Conservation (phyloP, 164 flowering plant species). For the Umbilicus rupestris region DNA sequence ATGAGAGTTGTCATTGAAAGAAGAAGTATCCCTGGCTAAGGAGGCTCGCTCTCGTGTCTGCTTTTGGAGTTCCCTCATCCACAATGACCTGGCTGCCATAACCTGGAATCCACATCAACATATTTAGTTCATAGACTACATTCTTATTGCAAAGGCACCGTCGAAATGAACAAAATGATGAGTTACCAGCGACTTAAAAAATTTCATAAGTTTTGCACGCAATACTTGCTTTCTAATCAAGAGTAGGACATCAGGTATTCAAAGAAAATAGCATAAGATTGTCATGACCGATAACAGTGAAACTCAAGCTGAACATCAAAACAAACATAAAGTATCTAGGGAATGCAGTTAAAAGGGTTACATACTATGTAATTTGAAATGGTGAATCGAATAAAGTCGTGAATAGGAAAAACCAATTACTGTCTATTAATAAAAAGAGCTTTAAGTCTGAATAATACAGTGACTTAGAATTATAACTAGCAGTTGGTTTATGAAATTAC, state of each 20-base stretch:
- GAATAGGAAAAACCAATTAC: no score
- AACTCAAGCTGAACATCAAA: neutral
- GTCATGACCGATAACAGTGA: neutral
- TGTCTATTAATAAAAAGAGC: no score
- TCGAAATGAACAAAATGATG: neutral
- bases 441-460: no score
- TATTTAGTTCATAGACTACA: slow-evolving; percentile 2
- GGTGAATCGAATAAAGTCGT: no score
- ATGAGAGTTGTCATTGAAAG: slow-evolving; percentile 14
- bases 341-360: no score
- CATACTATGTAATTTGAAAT: no score
- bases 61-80: slow-evolving; percentile 59
- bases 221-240: no score
- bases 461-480: no score
- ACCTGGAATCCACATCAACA: slow-evolving; percentile 23
- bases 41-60: slow-evolving; percentile 26
- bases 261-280: neutral
- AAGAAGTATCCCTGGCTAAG: slow-evolving; percentile 17
- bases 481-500: no score
- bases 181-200: neutral
- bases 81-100: slow-evolving; percentile 44
- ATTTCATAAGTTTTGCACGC: no score
- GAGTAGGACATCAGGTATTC: no score
- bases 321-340: no score
- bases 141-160: neutral